Conservation (phyloP, 2,329 filamentous ascomycete species). For the Elsinoe perseae region DNA sequence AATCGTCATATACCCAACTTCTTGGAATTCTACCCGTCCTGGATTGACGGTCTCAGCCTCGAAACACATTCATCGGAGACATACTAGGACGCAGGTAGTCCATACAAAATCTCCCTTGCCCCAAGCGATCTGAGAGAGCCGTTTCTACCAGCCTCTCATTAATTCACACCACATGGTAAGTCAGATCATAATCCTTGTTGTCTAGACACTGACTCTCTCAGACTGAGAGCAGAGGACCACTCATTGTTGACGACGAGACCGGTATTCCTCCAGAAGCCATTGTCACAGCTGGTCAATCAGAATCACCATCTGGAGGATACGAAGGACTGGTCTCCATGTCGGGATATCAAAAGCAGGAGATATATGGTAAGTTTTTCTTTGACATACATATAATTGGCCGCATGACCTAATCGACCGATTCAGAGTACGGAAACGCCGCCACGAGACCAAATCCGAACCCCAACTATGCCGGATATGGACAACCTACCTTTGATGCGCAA, state of each 20-base stretch:
- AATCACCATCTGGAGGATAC: slow-evolving; percentile 17
- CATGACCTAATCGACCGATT: slow-evolving; percentile 44
- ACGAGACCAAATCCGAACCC: slow-evolving; percentile 53
- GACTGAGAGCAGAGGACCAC: slow-evolving; percentile 18
- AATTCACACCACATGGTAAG: slow-evolving; percentile 4
- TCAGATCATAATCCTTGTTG: not conserved
- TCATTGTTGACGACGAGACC: slow-evolving; percentile 32
- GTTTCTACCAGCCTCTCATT: slow-evolving; percentile 13
- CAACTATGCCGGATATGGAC: slow-evolving; percentile 41
- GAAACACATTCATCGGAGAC: not conserved
- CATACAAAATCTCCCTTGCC: slow-evolving; percentile 1
- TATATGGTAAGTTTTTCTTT: slow-evolving; percentile 63
- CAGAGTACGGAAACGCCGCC: slow-evolving; percentile 46
- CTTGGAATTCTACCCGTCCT: not conserved
- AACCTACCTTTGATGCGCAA: slow-evolving; percentile 43
- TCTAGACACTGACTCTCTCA: not conserved
- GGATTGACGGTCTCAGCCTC: slow-evolving; percentile 8
- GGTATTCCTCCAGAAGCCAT: slow-evolving; percentile 26
- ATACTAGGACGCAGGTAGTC: slow-evolving; percentile 1
- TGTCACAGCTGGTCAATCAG: slow-evolving; percentile 24
- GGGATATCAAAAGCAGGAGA: slow-evolving; percentile 67
- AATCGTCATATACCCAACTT: slow-evolving; percentile 11
- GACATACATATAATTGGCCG: slow-evolving; percentile 22
- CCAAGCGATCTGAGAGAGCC: slow-evolving; percentile 3
- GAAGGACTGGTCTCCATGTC: slow-evolving; percentile 59